Evolutionary conservation across 441 rosid species (phyloP), one percentile per base, ranked within the genome.

Genomic region (Eruca vesicaria): DNA sequence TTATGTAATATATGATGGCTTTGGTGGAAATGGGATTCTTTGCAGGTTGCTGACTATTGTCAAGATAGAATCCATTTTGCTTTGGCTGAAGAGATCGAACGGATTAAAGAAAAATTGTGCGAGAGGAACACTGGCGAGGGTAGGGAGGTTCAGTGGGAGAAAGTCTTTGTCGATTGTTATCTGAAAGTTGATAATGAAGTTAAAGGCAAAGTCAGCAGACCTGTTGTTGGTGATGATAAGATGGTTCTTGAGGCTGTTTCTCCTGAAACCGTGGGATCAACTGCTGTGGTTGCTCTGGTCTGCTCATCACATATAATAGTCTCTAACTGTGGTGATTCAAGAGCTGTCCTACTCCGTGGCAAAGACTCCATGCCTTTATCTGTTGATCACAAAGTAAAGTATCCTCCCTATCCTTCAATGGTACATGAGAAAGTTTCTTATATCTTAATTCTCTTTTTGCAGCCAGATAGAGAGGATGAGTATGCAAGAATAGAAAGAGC

Each of bases 381-480:
- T 1, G 83, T 84, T 35, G 96, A 90, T 84, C 98, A 93, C 71
- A 89, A 93, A 77, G 98, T 91, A 85, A 78, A 71, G n/a, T n/a
- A 10, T 71, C 62, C 21, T 75, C 53, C 29, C 1, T 16, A 2
- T 50, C n/a, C 63, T 12, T 65, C 57, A 45, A 35, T 19, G 31
- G 18, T 21, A 35, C 62, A 31, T 20, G 69, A 78, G 19, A 41
- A 64, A 62, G 10, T 21, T 21, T 21, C 56, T 67, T 69, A 68
- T 2, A 0, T n/a, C 14, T 73, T 16, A 28, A 41, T 71, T 23
- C 18, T 31, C 65, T 83, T 45, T 43, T 55, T 55, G 60, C 86
- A 89, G 97, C 98, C 98, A 33, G 85, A 87, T 60, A 83, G 98
- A 79, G 93, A 86, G 73, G 98, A 93, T 55, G 98, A 93, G 75